phyloP scores from a whole-genome alignment of 768 basidiomycete genomes.

The Daedaleopsis sinensis region DNA sequence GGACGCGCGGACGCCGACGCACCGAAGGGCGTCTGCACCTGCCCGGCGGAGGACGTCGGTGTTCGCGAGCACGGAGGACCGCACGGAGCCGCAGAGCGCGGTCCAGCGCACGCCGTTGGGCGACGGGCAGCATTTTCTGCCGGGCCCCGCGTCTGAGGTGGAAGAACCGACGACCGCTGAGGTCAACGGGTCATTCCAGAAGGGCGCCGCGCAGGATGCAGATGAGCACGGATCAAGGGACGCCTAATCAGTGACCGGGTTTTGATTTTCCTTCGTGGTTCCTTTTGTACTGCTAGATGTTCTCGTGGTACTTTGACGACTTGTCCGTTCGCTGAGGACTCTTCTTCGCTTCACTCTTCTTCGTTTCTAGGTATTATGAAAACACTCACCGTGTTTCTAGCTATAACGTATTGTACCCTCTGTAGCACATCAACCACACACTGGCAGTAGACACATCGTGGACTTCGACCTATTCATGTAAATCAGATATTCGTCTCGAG shows the following conservation, averaged over 20 bases:
- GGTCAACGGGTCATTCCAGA: neutral
- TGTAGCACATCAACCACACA: neutral
- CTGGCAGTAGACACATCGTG: neutral
- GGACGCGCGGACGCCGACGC: neutral
- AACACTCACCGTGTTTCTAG: neutral
- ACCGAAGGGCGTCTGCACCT: neutral
- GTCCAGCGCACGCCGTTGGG: neutral
- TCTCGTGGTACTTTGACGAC: too few species aligned
- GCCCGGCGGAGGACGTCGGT: neutral
- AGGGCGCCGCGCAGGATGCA: neutral
- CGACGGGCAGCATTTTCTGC: neutral
- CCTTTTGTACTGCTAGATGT: too few species aligned
- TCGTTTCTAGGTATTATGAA: neutral
- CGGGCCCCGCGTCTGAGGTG: neutral
- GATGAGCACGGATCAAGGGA: neutral
- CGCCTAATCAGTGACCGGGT: neutral
- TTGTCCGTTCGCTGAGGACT: neutral
- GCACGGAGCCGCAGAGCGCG: neutral
- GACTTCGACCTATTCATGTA: neutral
- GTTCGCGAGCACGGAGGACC: neutral
- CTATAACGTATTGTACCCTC: neutral
- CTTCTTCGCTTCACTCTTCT: neutral
- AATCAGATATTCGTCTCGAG: neutral
- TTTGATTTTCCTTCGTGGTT: neutral
- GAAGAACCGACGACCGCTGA: neutral